Evolutionary conservation across 2,329 filamentous ascomycete species (phyloP).

Genomic region (Cylindrodendrum hubeiense): DNA sequence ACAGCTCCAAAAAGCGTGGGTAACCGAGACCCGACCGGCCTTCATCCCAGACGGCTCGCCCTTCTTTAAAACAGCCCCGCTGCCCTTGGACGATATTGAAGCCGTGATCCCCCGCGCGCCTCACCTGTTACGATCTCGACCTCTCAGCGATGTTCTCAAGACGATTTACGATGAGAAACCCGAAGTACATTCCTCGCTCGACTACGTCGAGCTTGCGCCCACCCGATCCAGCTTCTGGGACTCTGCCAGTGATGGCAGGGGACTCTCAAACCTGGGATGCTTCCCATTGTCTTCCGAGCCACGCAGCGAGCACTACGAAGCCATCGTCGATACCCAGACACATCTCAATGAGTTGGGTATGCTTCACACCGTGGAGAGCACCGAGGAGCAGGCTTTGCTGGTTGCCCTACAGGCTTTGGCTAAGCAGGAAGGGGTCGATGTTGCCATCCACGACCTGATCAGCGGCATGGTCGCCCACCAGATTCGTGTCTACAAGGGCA

Average conservation of each 20-base stretch:
- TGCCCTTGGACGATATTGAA: conserved; percentile 6
- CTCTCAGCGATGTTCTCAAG: not conserved
- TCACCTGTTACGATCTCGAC: conserved; percentile 17
- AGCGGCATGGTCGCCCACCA: conserved; percentile 11
- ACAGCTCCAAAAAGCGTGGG: conserved; percentile 33
- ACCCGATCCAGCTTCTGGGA: conserved; percentile 27
- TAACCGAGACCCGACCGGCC: conserved; percentile 11
- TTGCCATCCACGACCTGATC: conserved; percentile 12
- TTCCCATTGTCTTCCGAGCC: conserved; percentile 29
- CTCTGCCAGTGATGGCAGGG: conserved; percentile 17
- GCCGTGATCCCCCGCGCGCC: conserved; percentile 17
- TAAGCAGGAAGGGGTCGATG: not conserved
- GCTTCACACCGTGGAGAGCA: conserved; percentile 30
- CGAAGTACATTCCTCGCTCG: conserved; percentile 6
- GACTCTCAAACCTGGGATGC: conserved; percentile 25
- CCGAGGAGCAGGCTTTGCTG: conserved; percentile 26
- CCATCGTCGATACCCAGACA: conserved; percentile 26
- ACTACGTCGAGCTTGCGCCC: conserved; percentile 25
- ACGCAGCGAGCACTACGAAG: conserved; percentile 25
- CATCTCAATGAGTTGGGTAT: conserved; percentile 27
- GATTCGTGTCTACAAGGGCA: conserved; percentile 28
- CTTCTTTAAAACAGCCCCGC: not conserved
- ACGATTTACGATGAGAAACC: conserved; percentile 7
- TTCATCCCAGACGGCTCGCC: conserved; percentile 14
- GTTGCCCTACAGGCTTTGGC: conserved; percentile 15